Conservation (phyloP, 129 eudicot genomes). For the Arctium minus region DNA sequence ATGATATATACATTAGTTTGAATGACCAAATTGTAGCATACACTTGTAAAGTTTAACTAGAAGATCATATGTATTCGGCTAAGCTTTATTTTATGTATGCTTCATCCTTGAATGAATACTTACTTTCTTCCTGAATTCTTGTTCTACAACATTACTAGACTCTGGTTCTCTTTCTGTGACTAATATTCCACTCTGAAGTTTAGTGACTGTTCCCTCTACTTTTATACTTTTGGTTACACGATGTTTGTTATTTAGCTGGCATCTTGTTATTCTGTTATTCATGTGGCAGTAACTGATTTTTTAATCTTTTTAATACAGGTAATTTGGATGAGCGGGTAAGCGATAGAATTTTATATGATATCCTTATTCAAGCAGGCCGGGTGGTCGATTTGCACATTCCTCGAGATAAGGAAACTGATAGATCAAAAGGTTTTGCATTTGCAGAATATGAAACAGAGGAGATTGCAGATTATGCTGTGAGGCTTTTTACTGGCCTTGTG, state of each 20-base stretch:
- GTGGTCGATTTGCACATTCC: constrained; percentile 70
- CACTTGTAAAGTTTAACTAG: neutral
- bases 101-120: neutral
- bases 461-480: constrained; percentile 86
- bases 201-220: neutral
- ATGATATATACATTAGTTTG: neutral
- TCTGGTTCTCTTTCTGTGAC: neutral
- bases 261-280: neutral
- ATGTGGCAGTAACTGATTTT: neutral
- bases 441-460: constrained; percentile 88
- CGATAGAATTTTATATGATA: constrained; percentile 89
- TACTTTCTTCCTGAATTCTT: neutral
- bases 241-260: neutral
- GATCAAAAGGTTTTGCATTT: constrained; percentile 85
- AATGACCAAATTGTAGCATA: neutral
- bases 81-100: neutral
- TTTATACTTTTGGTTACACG: neutral
- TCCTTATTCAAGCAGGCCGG: constrained; percentile 91
- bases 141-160: neutral
- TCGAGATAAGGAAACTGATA: constrained; percentile 62
- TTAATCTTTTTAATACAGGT: constrained; percentile 32
- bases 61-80: neutral
- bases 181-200: neutral
- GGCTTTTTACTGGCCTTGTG: constrained; percentile 84
- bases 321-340: constrained; percentile 89